phyloP scores from a whole-genome alignment of 1,139 yeast genomes.

The Arxiozyma telluris region DNA sequence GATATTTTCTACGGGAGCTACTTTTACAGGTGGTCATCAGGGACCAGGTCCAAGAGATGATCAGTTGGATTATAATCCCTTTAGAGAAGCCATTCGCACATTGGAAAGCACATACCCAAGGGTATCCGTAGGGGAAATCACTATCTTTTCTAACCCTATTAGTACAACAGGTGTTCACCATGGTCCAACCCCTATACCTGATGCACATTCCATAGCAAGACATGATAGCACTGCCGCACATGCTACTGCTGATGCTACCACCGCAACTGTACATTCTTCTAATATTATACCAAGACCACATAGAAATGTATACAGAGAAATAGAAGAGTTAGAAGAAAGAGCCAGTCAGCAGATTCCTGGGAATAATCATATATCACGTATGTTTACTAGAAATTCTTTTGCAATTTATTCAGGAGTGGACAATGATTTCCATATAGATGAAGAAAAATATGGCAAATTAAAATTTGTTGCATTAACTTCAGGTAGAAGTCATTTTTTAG shows the following conservation, averaged over 20 bases:
- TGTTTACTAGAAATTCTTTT: conserved; percentile 24
- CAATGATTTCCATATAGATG: conserved; percentile 7
- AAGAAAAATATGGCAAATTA: conserved; percentile 17
- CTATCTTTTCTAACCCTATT: conserved; percentile 8
- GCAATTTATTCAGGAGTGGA: conserved; percentile 11
- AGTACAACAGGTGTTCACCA: conserved; percentile 16
- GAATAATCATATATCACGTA: conserved; percentile 23
- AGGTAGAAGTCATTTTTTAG: conserved; percentile 61
- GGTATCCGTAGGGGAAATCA: conserved; percentile 7
- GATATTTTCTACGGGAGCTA: conserved; percentile 45
- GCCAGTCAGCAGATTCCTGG: conserved; percentile 19
- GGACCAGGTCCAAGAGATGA: conserved; percentile 33
- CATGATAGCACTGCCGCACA: neutral
- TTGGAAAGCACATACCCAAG: conserved; percentile 18
- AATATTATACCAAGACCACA: conserved; percentile 15
- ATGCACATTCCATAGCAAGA: neutral
- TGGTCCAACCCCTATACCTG: conserved; percentile 14
- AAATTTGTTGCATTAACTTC: conserved; percentile 46
- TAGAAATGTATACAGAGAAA: conserved; percentile 19
- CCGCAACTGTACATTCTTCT: neutral
- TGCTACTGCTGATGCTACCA: neutral
- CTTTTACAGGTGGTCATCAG: conserved; percentile 38
- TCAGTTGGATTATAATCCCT: conserved; percentile 29
- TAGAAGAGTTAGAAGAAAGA: conserved; percentile 17
- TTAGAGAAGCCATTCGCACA: conserved; percentile 19